These are phyloP conservation scores for Pseudotsuga menziesii DNA, from an alignment of 75 land plant genomes.

Conservation along the genomic window DNA sequence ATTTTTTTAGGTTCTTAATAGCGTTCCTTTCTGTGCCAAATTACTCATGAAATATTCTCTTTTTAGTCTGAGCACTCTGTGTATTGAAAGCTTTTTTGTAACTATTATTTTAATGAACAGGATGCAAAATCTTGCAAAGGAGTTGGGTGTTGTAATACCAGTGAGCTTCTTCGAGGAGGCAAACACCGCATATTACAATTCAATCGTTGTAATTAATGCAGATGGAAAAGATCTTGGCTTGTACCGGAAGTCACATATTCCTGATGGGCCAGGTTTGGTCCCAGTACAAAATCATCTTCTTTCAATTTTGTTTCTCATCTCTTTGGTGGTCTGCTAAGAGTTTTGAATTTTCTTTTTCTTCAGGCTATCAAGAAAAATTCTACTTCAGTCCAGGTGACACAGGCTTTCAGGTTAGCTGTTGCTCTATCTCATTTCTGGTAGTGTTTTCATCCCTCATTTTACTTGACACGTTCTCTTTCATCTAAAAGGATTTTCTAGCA, in stretches of 20 bases:
- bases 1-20: neutral
- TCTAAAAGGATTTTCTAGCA: neutral
- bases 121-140: slow-evolving; percentile 95
- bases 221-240: slow-evolving; percentile 93
- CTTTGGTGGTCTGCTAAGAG: neutral
- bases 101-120: slow-evolving; percentile 28
- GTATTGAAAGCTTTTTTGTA: neutral
- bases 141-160: slow-evolving; percentile 90
- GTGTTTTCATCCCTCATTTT: neutral
- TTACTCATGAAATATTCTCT: neutral
- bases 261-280: slow-evolving; percentile 82
- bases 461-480: neutral
- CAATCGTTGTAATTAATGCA: slow-evolving; percentile 87
- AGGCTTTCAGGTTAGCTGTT: slow-evolving; percentile 79
- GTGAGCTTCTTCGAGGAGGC: slow-evolving; percentile 99
- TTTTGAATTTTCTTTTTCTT: slow-evolving; percentile 2
- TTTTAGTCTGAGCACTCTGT: neutral
- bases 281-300: neutral
- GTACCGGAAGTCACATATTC: slow-evolving; percentile 94
- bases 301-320: neutral
- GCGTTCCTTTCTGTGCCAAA: neutral
- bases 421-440: neutral
- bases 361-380: slow-evolving; percentile 96
- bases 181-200: slow-evolving; percentile 97
- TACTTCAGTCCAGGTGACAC: slow-evolving; percentile 99